Base-by-base conservation (phyloP, 192 early-diverging fungal species). In the Coemansia sp. region DNA sequence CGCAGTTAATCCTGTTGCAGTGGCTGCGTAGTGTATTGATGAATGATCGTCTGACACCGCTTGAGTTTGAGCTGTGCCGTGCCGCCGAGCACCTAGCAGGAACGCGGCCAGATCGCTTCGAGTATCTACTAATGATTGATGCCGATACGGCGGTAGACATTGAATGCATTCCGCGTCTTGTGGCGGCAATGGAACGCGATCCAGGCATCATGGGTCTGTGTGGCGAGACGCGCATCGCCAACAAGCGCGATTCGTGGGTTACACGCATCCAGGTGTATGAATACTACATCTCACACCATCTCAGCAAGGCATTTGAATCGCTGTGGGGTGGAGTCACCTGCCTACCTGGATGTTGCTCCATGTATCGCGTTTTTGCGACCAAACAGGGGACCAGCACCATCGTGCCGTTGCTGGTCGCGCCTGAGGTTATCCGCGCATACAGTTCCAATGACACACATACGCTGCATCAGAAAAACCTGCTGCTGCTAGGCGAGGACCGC, bases 311-410 rank as follows among this genome's bases (percentile, higher is more conserved):
- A 0, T 98, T 98, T 71, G 96, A 98, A 84, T 91, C 92, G 21
- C 86, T 95, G 24, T 98, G 95, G 88, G 96, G 96, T 77, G 95
- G 95, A 82, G 96, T 98, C n/a, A 98, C 96, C 27, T 98, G 96
- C 79, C 72, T 98, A n/a, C 96, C 96, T 20, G 93, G 95, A 66
- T 97, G 96, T 78, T 98, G 97, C 85, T 95, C 92, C 69, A 95
- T 95, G 93, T 97, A 95, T 78, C 87, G 96, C 46, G 88, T 98
- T 54, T 95, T 95, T 65, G 91, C 85, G 21, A 84, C 82, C 36
- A 88, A 88, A 61, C 69, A 74, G 9, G 78, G 85, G 24, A 74
- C 85, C 39, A 79, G 81, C 5, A 87, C 84, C 67, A 46, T 70
- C 10, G 90, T 93, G 8, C 90, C 95, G 32, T 86, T 95, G 54